Percentiles rank a stretch among this genome's conserved stretches.
Conservation (phyloP, 176 grass and related monocot genomes). For the Cenchrus fungigraminus region DNA sequence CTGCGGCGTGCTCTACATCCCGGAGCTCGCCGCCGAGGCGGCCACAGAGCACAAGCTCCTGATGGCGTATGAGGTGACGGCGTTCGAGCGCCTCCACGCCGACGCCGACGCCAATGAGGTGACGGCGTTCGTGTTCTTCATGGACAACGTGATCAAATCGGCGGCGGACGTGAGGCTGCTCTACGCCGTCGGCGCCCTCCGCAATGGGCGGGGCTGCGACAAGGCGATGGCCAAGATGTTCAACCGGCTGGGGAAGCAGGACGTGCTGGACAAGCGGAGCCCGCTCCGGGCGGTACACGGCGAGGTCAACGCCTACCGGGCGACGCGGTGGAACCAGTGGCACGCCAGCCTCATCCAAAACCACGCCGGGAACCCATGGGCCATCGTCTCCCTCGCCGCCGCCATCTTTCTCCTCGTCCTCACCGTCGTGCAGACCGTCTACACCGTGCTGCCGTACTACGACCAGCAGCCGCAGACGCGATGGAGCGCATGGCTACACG, state of each 20-base stretch:
- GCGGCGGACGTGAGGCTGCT: conserved; percentile 67
- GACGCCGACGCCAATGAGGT: conserved; percentile 64
- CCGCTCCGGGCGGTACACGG: conserved; percentile 59
- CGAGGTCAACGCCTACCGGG: conserved; percentile 59
- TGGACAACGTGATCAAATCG: conserved; percentile 80
- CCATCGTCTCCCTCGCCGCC: conserved; percentile 64
- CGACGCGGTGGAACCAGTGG: conserved; percentile 66
- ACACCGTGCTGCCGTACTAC: conserved; percentile 46
- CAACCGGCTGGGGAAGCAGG: conserved; percentile 45
- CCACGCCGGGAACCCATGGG: conserved; percentile 80
- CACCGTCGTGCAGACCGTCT: conserved; percentile 66
- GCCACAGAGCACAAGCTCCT: conserved; percentile 76
- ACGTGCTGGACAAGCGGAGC: conserved; percentile 61
- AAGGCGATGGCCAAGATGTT: conserved; percentile 72
- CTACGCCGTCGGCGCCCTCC: conserved; percentile 54
- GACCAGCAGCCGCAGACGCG: neutral
- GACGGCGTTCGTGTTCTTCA: conserved; percentile 86
- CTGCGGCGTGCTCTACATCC: conserved; percentile 49
- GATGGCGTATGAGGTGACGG: conserved; percentile 59
- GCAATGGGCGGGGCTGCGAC: conserved; percentile 66
- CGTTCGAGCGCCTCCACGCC: conserved; percentile 78
- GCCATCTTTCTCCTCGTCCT: conserved; percentile 64
- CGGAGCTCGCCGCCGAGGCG: conserved; percentile 61
- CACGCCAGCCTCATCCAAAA: conserved; percentile 73
- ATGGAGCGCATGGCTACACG: neutral